These are phyloP conservation scores for Corymbia citriodora DNA, from an alignment of 441 rosid genomes.

Conservation along the genomic window DNA sequence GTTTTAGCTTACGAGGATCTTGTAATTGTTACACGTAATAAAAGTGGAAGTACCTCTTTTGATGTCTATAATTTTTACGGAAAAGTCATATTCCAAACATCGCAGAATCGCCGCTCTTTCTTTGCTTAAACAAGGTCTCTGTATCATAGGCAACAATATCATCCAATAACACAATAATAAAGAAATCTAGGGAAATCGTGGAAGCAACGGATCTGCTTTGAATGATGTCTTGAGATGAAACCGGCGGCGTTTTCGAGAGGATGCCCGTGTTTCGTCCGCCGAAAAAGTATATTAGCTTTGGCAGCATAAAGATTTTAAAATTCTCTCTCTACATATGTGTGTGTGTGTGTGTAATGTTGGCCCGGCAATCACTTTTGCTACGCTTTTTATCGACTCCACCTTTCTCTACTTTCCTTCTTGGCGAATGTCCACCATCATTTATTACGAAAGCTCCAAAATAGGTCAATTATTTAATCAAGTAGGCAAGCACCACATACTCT, in stretches of 20 bases:
- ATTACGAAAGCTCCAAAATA: not conserved
- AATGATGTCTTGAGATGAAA: constrained; percentile 2
- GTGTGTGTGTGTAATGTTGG: not conserved
- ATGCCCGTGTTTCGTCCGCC: not conserved
- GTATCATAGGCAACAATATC: not conserved
- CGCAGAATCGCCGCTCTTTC: constrained; percentile 1
- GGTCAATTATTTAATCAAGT: not conserved
- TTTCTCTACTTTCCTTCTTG: not conserved
- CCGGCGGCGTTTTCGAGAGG: not conserved
- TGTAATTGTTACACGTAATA: not conserved
- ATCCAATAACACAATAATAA: not conserved
- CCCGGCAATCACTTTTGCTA: not conserved
- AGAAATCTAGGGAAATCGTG: constrained; percentile 34
- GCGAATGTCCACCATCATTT: not conserved
- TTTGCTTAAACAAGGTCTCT: constrained; percentile 4
- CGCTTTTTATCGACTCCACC: not conserved
- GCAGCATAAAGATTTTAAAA: not conserved
- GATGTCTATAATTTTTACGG: constrained; percentile 5
- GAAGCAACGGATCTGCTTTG: constrained; percentile 31
- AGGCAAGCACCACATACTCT: rapidly evolving
- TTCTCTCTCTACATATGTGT: not conserved
- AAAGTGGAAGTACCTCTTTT: constrained; percentile 22
- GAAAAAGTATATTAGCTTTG: not conserved
- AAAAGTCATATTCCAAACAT: not conserved
- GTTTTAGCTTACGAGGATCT: not conserved